phyloP scores from a whole-genome alignment of 768 basidiomycete genomes.

The Butyriboletus loyo region DNA sequence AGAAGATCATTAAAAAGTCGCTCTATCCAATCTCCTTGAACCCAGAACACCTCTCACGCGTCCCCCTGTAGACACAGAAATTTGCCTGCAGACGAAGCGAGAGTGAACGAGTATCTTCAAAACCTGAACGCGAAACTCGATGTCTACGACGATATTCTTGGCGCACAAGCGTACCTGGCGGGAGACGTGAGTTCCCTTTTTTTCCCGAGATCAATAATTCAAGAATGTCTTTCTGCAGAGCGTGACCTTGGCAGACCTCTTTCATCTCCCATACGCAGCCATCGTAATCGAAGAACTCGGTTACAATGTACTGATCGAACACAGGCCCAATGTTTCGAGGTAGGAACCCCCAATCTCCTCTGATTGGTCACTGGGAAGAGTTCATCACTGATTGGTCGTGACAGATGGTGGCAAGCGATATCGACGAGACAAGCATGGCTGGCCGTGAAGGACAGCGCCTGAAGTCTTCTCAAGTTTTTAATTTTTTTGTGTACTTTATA shows the following conservation, averaged over 20 bases:
- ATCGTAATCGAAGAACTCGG: slow-evolving; percentile 24
- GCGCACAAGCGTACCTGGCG: slow-evolving; percentile 51
- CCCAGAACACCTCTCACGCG: slow-evolving; percentile 2
- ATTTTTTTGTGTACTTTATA: background rate
- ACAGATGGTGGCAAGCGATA: slow-evolving; percentile 54
- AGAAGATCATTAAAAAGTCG: slow-evolving; percentile 53
- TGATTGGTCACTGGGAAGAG: no score
- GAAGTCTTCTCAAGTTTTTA: background rate
- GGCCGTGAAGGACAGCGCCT: slow-evolving; percentile 39
- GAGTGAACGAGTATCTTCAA: slow-evolving; percentile 20
- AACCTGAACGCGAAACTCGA: slow-evolving; percentile 41
- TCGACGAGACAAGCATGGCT: slow-evolving; percentile 46
- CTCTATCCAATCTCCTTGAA: slow-evolving; percentile 17
- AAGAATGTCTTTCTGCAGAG: slow-evolving; percentile 25
- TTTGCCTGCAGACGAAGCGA: slow-evolving; percentile 18
- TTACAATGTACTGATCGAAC: slow-evolving; percentile 21
- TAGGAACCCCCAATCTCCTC: background rate
- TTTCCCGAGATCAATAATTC: background rate
- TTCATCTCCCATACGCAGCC: slow-evolving; percentile 41
- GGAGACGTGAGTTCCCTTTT: slow-evolving; percentile 43
- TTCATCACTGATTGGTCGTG: background rate
- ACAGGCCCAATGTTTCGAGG: slow-evolving; percentile 28
- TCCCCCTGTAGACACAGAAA: slow-evolving; percentile 3
- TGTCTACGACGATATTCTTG: slow-evolving; percentile 51
- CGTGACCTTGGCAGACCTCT: slow-evolving; percentile 44